A percentile compares a stretch with the other conserved stretches of the same genome.
These are phyloP conservation scores for Populus ilicifolia DNA, from an alignment of 345 rosid genomes.

Conservation along the genomic window DNA sequence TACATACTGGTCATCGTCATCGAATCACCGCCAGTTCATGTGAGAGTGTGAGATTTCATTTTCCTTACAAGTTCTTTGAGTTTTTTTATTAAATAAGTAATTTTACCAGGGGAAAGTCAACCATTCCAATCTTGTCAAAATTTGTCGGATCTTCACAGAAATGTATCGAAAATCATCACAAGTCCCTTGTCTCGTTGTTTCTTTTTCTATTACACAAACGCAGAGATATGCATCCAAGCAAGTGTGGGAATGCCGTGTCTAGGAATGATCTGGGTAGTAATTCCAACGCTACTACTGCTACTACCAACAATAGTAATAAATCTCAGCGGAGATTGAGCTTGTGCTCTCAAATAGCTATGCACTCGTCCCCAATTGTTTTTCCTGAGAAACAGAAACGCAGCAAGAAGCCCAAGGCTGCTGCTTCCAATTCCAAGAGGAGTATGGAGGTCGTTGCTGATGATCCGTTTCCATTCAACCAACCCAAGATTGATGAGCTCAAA, in stretches of 20 bases:
- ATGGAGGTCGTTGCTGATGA: slow-evolving; percentile 30
- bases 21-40: not conserved
- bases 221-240: slow-evolving; percentile 14
- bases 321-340: slow-evolving; percentile 60
- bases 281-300: not conserved
- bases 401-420: slow-evolving; percentile 58
- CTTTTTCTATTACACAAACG: not conserved
- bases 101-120: not conserved
- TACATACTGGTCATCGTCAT: too few relatives aligned
- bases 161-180: too few relatives aligned
- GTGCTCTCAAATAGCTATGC: slow-evolving; percentile 65
- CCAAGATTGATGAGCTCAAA: slow-evolving; percentile 53
- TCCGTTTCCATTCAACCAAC: slow-evolving; percentile 39
- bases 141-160: not conserved
- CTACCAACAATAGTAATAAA: slow-evolving; percentile 7
- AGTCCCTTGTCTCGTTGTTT: not conserved
- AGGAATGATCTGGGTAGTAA: slow-evolving; percentile 5
- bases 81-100: not conserved
- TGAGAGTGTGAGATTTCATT: not conserved
- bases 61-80: not conserved
- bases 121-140: not conserved
- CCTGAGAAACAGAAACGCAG: slow-evolving; percentile 83
- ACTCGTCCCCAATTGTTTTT: slow-evolving; percentile 78
- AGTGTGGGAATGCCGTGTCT: slow-evolving; percentile 12
- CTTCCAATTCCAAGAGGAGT: slow-evolving; percentile 44